phyloP scores from a whole-genome alignment of 1,284 basidiomycete species.

The Uromyces viciae-fabae region DNA sequence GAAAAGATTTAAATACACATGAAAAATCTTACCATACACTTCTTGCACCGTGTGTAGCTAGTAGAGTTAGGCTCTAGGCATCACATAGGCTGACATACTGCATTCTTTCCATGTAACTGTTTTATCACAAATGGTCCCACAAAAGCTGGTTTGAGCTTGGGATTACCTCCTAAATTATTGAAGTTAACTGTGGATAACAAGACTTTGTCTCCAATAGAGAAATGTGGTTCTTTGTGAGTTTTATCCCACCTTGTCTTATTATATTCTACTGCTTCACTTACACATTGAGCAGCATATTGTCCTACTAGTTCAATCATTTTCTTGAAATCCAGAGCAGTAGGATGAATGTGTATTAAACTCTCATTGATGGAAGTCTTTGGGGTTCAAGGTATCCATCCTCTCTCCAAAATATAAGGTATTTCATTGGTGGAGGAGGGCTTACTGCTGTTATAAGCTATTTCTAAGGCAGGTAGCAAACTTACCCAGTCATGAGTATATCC shows the following conservation, averaged over 20 bases:
- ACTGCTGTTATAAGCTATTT: background rate
- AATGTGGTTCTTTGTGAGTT: background rate
- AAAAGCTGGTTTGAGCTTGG: background rate
- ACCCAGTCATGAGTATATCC: conserved; percentile 16
- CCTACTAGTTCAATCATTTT: background rate
- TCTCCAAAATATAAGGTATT: background rate
- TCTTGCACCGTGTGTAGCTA: too few species aligned
- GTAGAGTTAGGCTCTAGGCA: too few species aligned
- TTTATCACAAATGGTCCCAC: background rate
- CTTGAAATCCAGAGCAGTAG: background rate
- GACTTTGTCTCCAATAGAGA: background rate
- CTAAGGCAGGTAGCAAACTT: background rate
- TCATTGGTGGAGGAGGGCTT: background rate
- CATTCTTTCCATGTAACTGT: background rate
- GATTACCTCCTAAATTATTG: background rate
- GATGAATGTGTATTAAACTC: background rate
- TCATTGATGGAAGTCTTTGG: background rate
- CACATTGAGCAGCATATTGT: background rate
- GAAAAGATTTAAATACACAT: too few species aligned
- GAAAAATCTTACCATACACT: too few species aligned
- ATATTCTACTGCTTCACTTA: background rate
- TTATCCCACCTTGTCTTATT: conserved; percentile 13
- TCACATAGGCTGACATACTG: too few species aligned
- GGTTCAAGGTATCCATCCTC: background rate
- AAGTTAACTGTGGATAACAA: background rate